Evolutionary conservation across 805 yeast species (phyloP).

Genomic region (Metschnikowia henanensis): DNA sequence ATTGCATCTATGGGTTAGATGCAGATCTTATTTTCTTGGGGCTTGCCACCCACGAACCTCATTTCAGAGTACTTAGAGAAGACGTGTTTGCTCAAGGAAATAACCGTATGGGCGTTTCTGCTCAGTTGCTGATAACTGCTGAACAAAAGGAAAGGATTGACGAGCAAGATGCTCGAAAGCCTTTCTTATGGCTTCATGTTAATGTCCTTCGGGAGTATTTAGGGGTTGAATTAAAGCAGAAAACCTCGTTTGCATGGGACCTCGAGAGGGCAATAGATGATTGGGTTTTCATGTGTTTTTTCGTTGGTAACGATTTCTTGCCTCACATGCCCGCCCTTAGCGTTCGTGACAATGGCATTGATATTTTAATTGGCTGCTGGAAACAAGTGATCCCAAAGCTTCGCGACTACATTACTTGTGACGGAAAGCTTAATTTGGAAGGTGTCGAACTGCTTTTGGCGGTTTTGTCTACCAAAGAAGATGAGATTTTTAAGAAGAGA

Average conservation of each 20-base stretch:
- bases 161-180: constrained; percentile 58
- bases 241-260: constrained; percentile 73
- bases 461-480: constrained; percentile 71
- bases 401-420: constrained; percentile 83
- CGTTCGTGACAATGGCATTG: constrained; percentile 93
- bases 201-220: constrained; percentile 86
- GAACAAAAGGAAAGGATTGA: constrained; percentile 48
- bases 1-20: constrained; percentile 95
- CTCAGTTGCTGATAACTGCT: constrained; percentile 57
- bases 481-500: constrained; percentile 68
- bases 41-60: constrained; percentile 97
- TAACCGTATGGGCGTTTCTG: constrained; percentile 45
- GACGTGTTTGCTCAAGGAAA: constrained; percentile 87
- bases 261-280: constrained; percentile 96
- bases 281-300: constrained; percentile 98
- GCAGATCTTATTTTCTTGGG: constrained; percentile 97
- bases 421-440: constrained; percentile 75
- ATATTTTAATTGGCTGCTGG: constrained; percentile 80
- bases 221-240: constrained; percentile 77
- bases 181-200: constrained; percentile 92
- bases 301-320: constrained; percentile 96
- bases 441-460: constrained; percentile 73
- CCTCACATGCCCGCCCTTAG: constrained; percentile 95
- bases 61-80: constrained; percentile 89
- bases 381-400: constrained; percentile 64